These are phyloP conservation scores for Elongisporangium undulatum DNA, from an alignment of 352 stramenopile genomes.

Conservation along the genomic window DNA sequence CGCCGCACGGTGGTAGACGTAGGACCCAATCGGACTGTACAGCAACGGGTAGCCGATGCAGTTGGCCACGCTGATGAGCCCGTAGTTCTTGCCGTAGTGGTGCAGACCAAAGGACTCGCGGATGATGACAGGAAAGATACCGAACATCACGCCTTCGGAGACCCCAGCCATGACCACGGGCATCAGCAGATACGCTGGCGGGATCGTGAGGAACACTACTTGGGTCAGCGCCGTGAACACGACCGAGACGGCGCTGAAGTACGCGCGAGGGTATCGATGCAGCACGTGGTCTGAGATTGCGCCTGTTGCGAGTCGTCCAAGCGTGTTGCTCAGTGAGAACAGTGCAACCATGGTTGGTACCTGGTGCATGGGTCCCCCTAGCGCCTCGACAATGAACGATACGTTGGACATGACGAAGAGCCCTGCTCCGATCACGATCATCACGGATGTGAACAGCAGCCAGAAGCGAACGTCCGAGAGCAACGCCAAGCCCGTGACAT, in stretches of 20 bases:
- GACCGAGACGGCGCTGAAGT: slow-evolving; percentile 42
- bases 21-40: slow-evolving; percentile 70
- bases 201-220: slow-evolving; percentile 46
- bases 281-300: slow-evolving; percentile 54
- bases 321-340: slow-evolving; percentile 77
- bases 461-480: slow-evolving; percentile 62
- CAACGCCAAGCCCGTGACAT: slow-evolving; percentile 57
- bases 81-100: slow-evolving; percentile 86
- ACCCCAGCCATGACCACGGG: slow-evolving; percentile 61
- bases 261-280: slow-evolving; percentile 38
- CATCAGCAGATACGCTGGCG: slow-evolving; percentile 32
- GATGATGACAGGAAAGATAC: slow-evolving; percentile 74
- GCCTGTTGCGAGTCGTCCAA: slow-evolving; percentile 52
- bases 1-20: slow-evolving; percentile 51
- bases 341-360: slow-evolving; percentile 71
- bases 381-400: slow-evolving; percentile 79
- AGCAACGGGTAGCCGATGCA: slow-evolving; percentile 78
- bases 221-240: slow-evolving; percentile 50
- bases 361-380: slow-evolving; percentile 47
- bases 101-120: slow-evolving; percentile 71
- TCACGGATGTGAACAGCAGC: slow-evolving; percentile 71
- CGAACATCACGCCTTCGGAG: slow-evolving; percentile 78
- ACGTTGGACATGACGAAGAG: slow-evolving; percentile 85
- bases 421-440: slow-evolving; percentile 67
- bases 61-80: slow-evolving; percentile 75